phyloP scores from a whole-genome alignment of 2,329 filamentous ascomycete species.

The Epichloe sibirici region DNA sequence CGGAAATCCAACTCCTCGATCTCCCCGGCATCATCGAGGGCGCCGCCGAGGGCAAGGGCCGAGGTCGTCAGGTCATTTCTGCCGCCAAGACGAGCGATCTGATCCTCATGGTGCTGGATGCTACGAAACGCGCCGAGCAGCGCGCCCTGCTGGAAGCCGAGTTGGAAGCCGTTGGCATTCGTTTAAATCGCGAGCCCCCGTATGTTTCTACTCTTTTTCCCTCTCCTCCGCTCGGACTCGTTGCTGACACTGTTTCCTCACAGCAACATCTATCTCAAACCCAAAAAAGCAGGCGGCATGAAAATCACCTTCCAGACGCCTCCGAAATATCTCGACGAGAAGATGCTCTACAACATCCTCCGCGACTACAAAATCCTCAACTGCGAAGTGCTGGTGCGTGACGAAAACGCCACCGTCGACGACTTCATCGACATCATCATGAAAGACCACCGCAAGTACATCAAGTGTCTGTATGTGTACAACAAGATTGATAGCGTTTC shows the following conservation, averaged over 20 bases:
- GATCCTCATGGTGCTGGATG: constrained; percentile 93
- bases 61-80: constrained; percentile 92
- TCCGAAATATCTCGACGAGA: constrained; percentile 87
- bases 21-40: constrained; percentile 97
- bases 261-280: constrained; percentile 94
- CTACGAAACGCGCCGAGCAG: constrained; percentile 93
- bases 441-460: constrained; percentile 98
- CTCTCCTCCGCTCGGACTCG: too few species aligned
- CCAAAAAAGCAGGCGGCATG: constrained; percentile 93
- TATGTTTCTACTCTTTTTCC: constrained; percentile 29
- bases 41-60: constrained; percentile 86
- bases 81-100: constrained; percentile 97
- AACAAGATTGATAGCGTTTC: constrained; percentile 98
- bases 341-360: constrained; percentile 95
- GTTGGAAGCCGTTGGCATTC: constrained; percentile 87
- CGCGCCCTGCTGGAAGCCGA: constrained; percentile 80
- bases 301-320: constrained; percentile 92
- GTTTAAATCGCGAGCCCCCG: constrained; percentile 84
- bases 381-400: constrained; percentile 87
- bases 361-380: constrained; percentile 98
- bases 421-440: constrained; percentile 99
- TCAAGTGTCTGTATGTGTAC: constrained; percentile 90
- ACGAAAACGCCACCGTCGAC: constrained; percentile 91
- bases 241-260: neutral
- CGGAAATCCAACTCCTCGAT: constrained; percentile 96